Evolutionary conservation across 495 filamentous ascomycete species (phyloP).

Genomic region (Aspergillus kassunensis): DNA sequence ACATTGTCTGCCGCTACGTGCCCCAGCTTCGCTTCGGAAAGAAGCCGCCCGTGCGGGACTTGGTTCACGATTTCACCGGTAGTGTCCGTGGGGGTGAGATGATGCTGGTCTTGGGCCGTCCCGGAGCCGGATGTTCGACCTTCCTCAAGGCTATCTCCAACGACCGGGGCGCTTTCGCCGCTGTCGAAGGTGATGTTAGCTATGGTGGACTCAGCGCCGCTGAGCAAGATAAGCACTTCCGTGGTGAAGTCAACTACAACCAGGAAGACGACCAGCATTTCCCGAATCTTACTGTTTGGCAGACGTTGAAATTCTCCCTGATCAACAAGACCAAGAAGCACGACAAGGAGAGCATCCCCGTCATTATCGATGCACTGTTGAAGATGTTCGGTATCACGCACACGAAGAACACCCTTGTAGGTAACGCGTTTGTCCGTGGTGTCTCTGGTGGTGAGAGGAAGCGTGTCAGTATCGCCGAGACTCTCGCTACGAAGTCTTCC

Average conservation of each 20-base stretch:
- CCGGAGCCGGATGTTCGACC: constrained; percentile 76
- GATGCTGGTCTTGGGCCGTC: constrained; percentile 79
- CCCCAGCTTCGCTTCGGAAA: constrained; percentile 56
- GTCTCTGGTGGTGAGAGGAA: constrained; percentile 70
- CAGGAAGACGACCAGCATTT: constrained; percentile 79
- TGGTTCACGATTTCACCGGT: constrained; percentile 78
- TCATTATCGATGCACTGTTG: constrained; percentile 60
- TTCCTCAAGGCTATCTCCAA: constrained; percentile 78
- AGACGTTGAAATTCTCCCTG: constrained; percentile 78
- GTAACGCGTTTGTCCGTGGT: constrained; percentile 76
- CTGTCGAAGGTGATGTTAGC: constrained; percentile 65
- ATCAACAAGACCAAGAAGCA: constrained; percentile 79
- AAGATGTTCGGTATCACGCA: constrained; percentile 77
- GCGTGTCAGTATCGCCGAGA: constrained; percentile 68
- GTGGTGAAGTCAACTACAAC: constrained; percentile 81
- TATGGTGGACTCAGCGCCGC: constrained; percentile 74
- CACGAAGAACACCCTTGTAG: constrained; percentile 78
- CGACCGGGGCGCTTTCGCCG: constrained; percentile 59
- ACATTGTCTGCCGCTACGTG: constrained; percentile 59
- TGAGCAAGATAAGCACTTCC: constrained; percentile 64
- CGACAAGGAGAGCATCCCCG: constrained; percentile 60
- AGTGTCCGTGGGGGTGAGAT: constrained; percentile 74
- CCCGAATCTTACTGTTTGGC: constrained; percentile 71
- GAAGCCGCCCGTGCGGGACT: constrained; percentile 48
- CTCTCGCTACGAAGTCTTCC: constrained; percentile 60